These are phyloP conservation scores for Sporothrix mexicana DNA, from an alignment of 2,329 filamentous ascomycete species.

Conservation along the genomic window DNA sequence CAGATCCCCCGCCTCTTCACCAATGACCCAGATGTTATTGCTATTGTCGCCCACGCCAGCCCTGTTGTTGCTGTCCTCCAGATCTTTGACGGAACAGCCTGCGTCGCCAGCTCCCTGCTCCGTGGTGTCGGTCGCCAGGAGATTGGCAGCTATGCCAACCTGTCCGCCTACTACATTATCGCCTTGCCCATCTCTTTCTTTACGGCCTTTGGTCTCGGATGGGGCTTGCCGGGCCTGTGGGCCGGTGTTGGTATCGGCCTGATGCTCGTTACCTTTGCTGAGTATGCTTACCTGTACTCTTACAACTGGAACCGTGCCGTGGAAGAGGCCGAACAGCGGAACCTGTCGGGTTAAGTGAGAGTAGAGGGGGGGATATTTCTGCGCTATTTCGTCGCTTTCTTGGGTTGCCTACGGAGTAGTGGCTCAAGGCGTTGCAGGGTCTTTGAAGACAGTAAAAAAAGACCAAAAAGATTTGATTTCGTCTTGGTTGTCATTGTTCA, in stretches of 20 bases:
- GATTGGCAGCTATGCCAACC: slow-evolving; percentile 86
- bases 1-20: slow-evolving; percentile 81
- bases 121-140: slow-evolving; percentile 87
- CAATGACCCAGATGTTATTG: slow-evolving; percentile 71
- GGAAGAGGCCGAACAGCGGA: slow-evolving; percentile 59
- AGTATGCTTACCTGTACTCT: slow-evolving; percentile 59
- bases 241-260: slow-evolving; percentile 76
- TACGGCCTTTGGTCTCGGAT: slow-evolving; percentile 75
- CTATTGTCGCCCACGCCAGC: slow-evolving; percentile 70
- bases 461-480: neutral
- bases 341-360: slow-evolving; percentile 43
- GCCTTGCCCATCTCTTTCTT: slow-evolving; percentile 84
- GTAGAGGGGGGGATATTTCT: neutral
- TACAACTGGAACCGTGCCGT: slow-evolving; percentile 62
- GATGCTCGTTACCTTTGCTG: slow-evolving; percentile 60
- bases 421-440: neutral
- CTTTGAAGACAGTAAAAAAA: neutral
- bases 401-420: neutral
- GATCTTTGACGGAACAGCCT: slow-evolving; percentile 80
- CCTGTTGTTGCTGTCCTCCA: slow-evolving; percentile 89
- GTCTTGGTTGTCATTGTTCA: neutral
- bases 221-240: slow-evolving; percentile 84
- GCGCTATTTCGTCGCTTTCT: neutral
- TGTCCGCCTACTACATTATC: slow-evolving; percentile 84
- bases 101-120: slow-evolving; percentile 82